A percentile compares a stretch with the other conserved stretches of the same genome.
Conservation (phyloP, 192 early-diverging fungal genomes). For the Rhizoclosmatium sp. region DNA sequence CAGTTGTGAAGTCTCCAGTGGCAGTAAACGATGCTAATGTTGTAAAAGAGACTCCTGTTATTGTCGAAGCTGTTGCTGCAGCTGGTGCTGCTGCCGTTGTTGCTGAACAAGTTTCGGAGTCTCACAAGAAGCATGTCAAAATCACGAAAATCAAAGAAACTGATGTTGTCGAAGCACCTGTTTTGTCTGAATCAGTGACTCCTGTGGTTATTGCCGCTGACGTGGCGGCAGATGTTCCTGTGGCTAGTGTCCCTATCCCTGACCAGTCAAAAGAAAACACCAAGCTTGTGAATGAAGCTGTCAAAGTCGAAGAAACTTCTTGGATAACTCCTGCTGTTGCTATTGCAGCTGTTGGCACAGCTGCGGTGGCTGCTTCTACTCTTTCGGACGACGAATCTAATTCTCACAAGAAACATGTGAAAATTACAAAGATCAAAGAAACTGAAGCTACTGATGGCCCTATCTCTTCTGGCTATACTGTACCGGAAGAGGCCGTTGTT, state of each 20-base stretch:
- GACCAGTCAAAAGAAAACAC: not conserved
- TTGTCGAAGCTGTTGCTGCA: no score
- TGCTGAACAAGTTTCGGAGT: no score
- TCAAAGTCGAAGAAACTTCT: not conserved
- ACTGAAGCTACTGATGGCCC: not conserved
- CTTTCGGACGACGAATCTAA: not conserved
- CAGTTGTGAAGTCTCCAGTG: not conserved
- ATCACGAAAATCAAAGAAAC: no score
- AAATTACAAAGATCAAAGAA: no score
- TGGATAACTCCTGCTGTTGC: not conserved
- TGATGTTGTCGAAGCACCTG: no score
- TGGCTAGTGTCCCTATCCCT: not conserved
- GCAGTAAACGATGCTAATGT: not conserved
- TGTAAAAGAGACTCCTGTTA: not conserved
- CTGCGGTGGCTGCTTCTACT: not conserved
- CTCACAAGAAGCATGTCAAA: no score
- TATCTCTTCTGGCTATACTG: no score
- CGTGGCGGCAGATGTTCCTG: not conserved
- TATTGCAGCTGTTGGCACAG: slow-evolving; percentile 1
- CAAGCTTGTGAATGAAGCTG: not conserved
- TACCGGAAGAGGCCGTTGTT: not conserved
- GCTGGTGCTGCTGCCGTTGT: no score
- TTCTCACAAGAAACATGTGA: no score
- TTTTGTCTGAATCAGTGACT: not conserved
- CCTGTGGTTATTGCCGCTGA: not conserved